These are phyloP conservation scores for Spergularia bocconei DNA, from an alignment of 148 eudicot genomes.

Conservation along the genomic window DNA sequence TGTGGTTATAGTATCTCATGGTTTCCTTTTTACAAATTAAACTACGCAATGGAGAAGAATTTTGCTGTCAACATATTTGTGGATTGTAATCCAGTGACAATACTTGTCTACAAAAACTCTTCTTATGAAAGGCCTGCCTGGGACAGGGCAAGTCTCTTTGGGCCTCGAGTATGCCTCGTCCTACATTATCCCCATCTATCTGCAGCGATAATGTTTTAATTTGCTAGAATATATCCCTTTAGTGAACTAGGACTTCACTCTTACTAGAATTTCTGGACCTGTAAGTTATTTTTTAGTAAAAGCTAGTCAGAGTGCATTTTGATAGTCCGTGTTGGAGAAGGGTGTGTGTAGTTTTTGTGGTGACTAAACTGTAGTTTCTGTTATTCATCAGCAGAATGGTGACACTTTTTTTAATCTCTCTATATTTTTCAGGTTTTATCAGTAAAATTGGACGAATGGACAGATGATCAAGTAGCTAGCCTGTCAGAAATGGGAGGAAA, in stretches of 20 bases:
- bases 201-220: too few species aligned
- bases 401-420: background rate
- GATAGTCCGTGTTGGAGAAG: background rate
- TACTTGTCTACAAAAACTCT: too few species aligned
- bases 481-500: constrained; percentile 83
- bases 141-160: background rate
- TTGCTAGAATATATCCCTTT: background rate
- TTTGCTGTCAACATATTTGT: background rate
- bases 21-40: too few species aligned
- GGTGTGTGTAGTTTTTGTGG: background rate
- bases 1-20: background rate
- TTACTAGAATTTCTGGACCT: background rate
- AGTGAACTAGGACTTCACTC: background rate
- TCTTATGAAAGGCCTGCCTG: too few species aligned
- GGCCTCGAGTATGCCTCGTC: background rate
- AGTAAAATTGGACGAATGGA: constrained; percentile 87
- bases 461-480: constrained; percentile 69
- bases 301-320: background rate
- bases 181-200: background rate
- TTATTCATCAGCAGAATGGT: background rate
- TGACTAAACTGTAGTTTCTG: background rate
- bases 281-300: background rate
- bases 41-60: background rate
- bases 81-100: background rate
- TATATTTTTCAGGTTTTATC: constrained; percentile 60